Base-by-base conservation (phyloP, 2,329 filamentous ascomycete species). In the Madurella fahalii region DNA sequence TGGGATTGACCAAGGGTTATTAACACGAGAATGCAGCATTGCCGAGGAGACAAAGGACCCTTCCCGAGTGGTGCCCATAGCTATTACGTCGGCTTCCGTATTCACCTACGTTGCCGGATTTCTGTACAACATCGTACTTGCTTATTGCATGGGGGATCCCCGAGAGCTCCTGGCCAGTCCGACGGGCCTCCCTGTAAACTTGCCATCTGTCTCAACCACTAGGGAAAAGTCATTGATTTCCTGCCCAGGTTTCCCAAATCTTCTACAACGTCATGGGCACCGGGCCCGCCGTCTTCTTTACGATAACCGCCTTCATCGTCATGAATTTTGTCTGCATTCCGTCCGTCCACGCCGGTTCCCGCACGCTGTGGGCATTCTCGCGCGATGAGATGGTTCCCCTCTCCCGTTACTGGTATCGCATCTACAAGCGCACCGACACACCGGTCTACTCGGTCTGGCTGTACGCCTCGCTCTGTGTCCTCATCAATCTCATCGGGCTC, bases 311-410 rank as follows among this genome's bases (percentile, higher is more conserved):
- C 18, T 80, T 82, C 63, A 68, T 83, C 58, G 78, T 83, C 64
- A 74, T 82, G 68, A 79, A 82, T 65, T 81, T 81, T 62, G 77
- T 81, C 53, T 80, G 77, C 70, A 80, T 81, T 66, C 80, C 80
- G 9, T 79, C 79, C 48, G 77, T 80, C 51, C 78, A 81, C 65
- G 72, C 79, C 13, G 72, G 77, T 32, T 77, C 72, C 5, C 75
- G 79, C 37, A 81, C 78, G 13, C 71, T 81, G 62, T 82, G 79
- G 67, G 78, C 79, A 54, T 81, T 80, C 61, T 76, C 77, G 5
- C 77, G 79, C 56, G 79, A 81, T 61, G 68, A 73, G 48, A 70
- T 79, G 63, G 61, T 80, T 16, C 78, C 77, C 13, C 69, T 73
- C 42, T 76, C 74, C 9, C 58, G 61, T 34, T 56, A 79, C 44